Evolutionary conservation across 257 asterid genomes (phyloP).

Genomic region (Lavandula angustifolia): DNA sequence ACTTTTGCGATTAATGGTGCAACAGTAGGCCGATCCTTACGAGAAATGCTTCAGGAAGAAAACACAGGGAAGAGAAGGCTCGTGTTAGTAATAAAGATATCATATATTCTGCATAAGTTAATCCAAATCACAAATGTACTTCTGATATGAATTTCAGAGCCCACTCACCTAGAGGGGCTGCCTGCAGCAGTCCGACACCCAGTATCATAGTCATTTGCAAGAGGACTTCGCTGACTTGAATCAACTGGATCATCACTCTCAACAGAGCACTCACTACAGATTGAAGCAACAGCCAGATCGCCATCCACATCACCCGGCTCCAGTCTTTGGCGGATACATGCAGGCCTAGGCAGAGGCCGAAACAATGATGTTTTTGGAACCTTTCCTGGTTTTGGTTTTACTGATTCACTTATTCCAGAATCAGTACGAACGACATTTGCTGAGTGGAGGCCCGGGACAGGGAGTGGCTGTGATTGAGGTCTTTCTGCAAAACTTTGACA

Average conservation of each 20-base stretch:
- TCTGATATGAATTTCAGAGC: constrained; percentile 28
- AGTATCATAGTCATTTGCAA: constrained; percentile 73
- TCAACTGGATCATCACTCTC: constrained; percentile 85
- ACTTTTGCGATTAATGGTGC: constrained; percentile 56
- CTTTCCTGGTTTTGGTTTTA: constrained; percentile 59
- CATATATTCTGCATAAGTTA: constrained; percentile 8
- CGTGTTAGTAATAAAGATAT: constrained; percentile 33
- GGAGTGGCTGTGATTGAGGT: constrained; percentile 85
- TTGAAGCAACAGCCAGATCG: constrained; percentile 66
- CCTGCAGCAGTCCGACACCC: constrained; percentile 73
- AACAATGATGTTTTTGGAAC: constrained; percentile 61
- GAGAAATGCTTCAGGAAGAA: constrained; percentile 50
- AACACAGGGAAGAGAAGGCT: constrained; percentile 24
- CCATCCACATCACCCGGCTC: constrained; percentile 75
- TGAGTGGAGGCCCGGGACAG: constrained; percentile 66
- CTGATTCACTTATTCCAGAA: constrained; percentile 62
- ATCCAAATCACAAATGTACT: constrained; percentile 22
- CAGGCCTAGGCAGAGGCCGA: constrained; percentile 80
- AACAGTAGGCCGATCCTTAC: constrained; percentile 62
- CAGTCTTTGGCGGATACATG: constrained; percentile 67
- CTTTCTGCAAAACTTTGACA: constrained; percentile 92
- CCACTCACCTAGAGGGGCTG: constrained; percentile 80
- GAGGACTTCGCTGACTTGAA: constrained; percentile 73
- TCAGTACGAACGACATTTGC: constrained; percentile 55
- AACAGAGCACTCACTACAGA: constrained; percentile 79